Evolutionary conservation across 345 rosid species (phyloP).

Genomic region (Eutrema japonicum): DNA sequence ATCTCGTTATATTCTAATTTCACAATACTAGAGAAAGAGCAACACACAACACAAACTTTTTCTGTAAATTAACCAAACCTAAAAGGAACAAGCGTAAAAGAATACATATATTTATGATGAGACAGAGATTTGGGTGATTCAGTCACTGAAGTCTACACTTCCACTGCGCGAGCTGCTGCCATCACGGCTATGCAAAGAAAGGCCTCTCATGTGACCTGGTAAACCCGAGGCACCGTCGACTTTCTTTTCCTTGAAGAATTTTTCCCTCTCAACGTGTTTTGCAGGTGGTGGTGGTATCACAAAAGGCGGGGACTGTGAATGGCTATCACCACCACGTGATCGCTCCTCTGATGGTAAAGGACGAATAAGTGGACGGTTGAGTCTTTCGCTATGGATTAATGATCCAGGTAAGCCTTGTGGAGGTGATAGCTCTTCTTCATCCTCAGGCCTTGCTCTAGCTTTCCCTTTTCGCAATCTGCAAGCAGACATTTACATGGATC

Average conservation of each 20-base stretch:
- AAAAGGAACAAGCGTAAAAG: constrained; percentile 23
- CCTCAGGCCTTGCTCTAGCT: constrained; percentile 82
- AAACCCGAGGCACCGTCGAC: constrained; percentile 61
- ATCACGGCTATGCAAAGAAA: constrained; percentile 77
- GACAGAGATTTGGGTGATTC: constrained; percentile 37
- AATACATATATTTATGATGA: constrained; percentile 32
- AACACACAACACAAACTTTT: constrained; percentile 26
- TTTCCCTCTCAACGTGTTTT: constrained; percentile 85
- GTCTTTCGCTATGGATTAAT: constrained; percentile 55
- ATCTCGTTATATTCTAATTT: constrained; percentile 39
- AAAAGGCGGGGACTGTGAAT: constrained; percentile 50
- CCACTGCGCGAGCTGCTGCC: constrained; percentile 86
- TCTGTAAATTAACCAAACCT: constrained; percentile 19
- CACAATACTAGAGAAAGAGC: constrained; percentile 34
- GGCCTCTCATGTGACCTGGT: constrained; percentile 71
- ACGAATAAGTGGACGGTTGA: constrained; percentile 82
- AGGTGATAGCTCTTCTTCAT: constrained; percentile 56
- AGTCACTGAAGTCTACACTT: constrained; percentile 74
- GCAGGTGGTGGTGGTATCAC: constrained; percentile 97
- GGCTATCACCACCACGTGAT: constrained; percentile 44
- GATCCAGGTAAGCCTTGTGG: constrained; percentile 59
- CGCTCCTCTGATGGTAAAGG: constrained; percentile 54
- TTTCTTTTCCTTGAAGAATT: constrained; percentile 86
- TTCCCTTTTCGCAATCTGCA: constrained; percentile 85
- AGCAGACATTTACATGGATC: constrained; percentile 5